Percentiles rank a stretch among this genome's conserved stretches.
These are phyloP conservation scores for Malus sylvestris DNA, from an alignment of 306 rosid genomes.

Conservation along the genomic window DNA sequence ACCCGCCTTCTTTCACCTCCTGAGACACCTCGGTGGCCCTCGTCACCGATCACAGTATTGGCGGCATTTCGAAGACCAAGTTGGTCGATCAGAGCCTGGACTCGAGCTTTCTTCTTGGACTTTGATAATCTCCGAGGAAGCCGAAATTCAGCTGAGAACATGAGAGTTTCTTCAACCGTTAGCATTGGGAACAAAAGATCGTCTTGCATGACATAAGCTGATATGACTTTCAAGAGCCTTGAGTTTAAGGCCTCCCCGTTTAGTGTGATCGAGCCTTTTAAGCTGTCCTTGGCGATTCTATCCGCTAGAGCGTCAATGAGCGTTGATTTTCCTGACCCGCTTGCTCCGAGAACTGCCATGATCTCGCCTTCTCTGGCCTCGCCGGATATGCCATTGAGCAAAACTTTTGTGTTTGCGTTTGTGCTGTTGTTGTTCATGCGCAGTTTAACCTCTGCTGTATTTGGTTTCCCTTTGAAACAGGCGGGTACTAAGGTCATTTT, in stretches of 20 bases:
- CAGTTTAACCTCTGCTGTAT: neutral
- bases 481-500: conserved; percentile 29
- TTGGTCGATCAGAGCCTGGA: conserved; percentile 72
- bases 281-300: conserved; percentile 67
- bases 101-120: conserved; percentile 68
- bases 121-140: conserved; percentile 77
- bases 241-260: conserved; percentile 63
- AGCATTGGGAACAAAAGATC: conserved; percentile 95
- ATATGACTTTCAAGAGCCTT: conserved; percentile 52
- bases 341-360: conserved; percentile 91
- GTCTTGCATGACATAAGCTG: conserved; percentile 96
- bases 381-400: conserved; percentile 70
- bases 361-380: conserved; percentile 87
- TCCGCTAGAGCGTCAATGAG: conserved; percentile 82
- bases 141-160: conserved; percentile 81
- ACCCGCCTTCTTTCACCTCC: conserved; percentile 92
- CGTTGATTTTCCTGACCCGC: conserved; percentile 91
- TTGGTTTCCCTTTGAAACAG: neutral
- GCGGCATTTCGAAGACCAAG: conserved; percentile 68
- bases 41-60: conserved; percentile 71
- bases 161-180: conserved; percentile 87
- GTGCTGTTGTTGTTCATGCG: neutral
- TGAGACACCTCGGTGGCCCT: conserved; percentile 83
- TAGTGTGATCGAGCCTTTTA: conserved; percentile 49
- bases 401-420: conserved; percentile 25